These are phyloP conservation scores for Thalassiosira livingstoniorum DNA, from an alignment of 352 stramenopile genomes.

Conservation along the genomic window DNA sequence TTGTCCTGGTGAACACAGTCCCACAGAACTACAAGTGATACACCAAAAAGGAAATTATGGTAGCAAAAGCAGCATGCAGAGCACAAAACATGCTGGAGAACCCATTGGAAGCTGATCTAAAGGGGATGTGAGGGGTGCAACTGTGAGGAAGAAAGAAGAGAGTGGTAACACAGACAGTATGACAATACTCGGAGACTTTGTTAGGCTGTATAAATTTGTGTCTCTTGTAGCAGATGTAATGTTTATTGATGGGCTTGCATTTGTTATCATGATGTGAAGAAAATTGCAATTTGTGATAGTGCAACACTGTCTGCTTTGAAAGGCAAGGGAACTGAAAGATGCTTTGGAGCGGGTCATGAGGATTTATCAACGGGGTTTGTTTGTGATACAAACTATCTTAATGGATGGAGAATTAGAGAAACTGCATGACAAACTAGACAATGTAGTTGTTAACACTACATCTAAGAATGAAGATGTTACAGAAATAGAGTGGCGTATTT, in stretches of 20 bases:
- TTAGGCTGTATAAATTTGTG: slow-evolving; percentile 42
- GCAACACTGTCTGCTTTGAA: not conserved
- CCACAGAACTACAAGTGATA: slow-evolving; percentile 42
- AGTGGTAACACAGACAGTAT: slow-evolving; percentile 10
- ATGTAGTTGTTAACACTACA: slow-evolving; percentile 15
- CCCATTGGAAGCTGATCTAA: slow-evolving; percentile 24
- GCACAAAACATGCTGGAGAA: slow-evolving; percentile 25
- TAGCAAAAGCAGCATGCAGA: slow-evolving; percentile 3
- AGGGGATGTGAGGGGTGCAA: slow-evolving; percentile 63
- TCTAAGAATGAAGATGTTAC: slow-evolving; percentile 21
- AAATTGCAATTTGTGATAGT: slow-evolving; percentile 11
- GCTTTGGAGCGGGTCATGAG: not conserved
- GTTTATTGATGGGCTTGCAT: slow-evolving; percentile 58
- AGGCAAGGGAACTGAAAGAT: not conserved
- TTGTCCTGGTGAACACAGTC: not conserved
- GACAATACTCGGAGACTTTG: slow-evolving; percentile 37
- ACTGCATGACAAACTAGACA: not conserved
- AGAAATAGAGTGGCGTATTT: slow-evolving; percentile 25
- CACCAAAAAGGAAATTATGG: slow-evolving; percentile 19
- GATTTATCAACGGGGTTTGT: slow-evolving; percentile 21
- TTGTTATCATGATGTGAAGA: slow-evolving; percentile 49
- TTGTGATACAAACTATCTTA: not conserved
- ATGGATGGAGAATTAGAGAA: slow-evolving; percentile 46
- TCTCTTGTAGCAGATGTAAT: slow-evolving; percentile 54
- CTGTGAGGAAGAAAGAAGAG: slow-evolving; percentile 15